Conservation (phyloP, 2,329 filamentous ascomycete species). For the Phialophora chinensis region DNA sequence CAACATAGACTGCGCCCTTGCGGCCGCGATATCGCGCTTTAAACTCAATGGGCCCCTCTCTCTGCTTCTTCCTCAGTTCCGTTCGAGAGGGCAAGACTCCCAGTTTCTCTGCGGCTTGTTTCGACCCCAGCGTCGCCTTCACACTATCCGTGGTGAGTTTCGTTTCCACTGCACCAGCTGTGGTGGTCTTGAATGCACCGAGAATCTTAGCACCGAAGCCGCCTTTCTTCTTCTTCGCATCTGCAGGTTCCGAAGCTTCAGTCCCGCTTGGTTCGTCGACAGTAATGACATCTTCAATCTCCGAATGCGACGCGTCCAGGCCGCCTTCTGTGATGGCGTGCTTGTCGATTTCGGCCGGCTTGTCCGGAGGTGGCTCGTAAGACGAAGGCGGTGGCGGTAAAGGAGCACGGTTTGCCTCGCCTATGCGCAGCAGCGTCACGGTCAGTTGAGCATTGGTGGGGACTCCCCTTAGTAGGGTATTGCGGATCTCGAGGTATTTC, state of each 20-base stretch:
- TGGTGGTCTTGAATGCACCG: slow-evolving; percentile 70
- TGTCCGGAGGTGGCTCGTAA: slow-evolving; percentile 53
- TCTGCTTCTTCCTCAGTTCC: slow-evolving; percentile 50
- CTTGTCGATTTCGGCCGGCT: slow-evolving; percentile 60
- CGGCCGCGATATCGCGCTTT: slow-evolving; percentile 72
- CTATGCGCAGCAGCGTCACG: slow-evolving; percentile 78
- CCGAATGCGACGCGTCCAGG: slow-evolving; percentile 67
- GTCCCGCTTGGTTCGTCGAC: slow-evolving; percentile 55
- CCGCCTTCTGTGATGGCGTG: slow-evolving; percentile 61
- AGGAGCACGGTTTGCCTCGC: slow-evolving; percentile 80
- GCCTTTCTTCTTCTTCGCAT: slow-evolving; percentile 47
- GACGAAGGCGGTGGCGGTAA: slow-evolving; percentile 67
- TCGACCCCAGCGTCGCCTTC: slow-evolving; percentile 66
- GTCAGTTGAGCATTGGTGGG: slow-evolving; percentile 87
- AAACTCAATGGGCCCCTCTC: slow-evolving; percentile 74
- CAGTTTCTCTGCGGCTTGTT: slow-evolving; percentile 71
- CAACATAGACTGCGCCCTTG: slow-evolving; percentile 74
- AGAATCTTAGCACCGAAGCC: slow-evolving; percentile 63
- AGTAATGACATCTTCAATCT: slow-evolving; percentile 68
- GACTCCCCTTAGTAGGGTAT: slow-evolving; percentile 76
- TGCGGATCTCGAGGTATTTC: slow-evolving; percentile 73
- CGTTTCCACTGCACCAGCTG: slow-evolving; percentile 74
- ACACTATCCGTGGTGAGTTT: slow-evolving; percentile 73
- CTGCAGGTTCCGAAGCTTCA: slow-evolving; percentile 47
- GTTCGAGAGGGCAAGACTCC: slow-evolving; percentile 66